These are phyloP conservation scores for Mrakiaceae sp. DNA, from an alignment of 1,284 basidiomycete species.

Conservation along the genomic window DNA sequence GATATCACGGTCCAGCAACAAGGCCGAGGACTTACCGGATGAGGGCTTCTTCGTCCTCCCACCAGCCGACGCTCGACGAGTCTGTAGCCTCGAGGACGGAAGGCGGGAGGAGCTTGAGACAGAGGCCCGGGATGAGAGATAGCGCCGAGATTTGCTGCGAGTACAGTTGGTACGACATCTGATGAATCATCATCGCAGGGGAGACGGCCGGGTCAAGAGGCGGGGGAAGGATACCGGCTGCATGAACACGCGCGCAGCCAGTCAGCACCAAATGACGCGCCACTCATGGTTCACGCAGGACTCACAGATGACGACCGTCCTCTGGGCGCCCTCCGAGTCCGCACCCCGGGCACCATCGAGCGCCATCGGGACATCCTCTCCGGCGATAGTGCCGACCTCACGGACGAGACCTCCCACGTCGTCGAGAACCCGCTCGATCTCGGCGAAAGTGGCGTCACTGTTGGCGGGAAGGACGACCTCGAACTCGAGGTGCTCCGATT, in stretches of 20 bases:
- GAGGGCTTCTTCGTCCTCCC: slow-evolving; percentile 50
- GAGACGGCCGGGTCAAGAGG: slow-evolving; percentile 58
- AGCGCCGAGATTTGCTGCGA: slow-evolving; percentile 61
- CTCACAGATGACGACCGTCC: slow-evolving; percentile 9
- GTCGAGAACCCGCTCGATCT: slow-evolving; percentile 11
- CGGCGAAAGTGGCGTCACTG: background rate
- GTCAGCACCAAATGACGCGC: background rate
- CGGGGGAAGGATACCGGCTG: slow-evolving; percentile 77
- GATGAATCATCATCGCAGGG: slow-evolving; percentile 62
- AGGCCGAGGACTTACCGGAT: slow-evolving; percentile 49
- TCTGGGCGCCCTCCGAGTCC: background rate
- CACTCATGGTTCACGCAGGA: background rate
- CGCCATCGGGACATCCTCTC: background rate
- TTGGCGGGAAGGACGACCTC: background rate
- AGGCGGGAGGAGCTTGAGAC: slow-evolving; percentile 69
- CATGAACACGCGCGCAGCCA: background rate
- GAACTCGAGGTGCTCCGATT: slow-evolving; percentile 3
- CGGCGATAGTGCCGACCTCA: background rate
- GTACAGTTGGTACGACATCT: slow-evolving; percentile 59
- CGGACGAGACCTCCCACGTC: slow-evolving; percentile 1
- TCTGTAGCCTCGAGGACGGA: slow-evolving; percentile 39
- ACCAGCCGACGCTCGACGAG: slow-evolving; percentile 33
- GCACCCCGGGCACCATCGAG: slow-evolving; percentile 1
- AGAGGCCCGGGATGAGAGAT: slow-evolving; percentile 60
- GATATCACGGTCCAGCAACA: background rate